Conservation (phyloP, 768 basidiomycete species). For the Panaeolus cyanescens region DNA sequence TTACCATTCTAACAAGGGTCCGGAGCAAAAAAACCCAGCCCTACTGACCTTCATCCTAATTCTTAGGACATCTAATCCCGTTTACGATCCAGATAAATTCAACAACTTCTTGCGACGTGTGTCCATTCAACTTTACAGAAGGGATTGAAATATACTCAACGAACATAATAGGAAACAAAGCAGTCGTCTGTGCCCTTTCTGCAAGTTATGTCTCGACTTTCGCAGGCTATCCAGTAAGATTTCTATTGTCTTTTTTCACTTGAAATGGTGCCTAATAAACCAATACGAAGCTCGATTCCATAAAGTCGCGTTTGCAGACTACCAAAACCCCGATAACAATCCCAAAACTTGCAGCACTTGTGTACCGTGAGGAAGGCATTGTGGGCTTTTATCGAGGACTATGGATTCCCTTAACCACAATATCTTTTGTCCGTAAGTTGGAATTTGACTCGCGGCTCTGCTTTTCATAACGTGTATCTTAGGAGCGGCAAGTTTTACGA, state of each 20-base stretch:
- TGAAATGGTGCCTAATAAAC: not conserved
- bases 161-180: conserved; percentile 66
- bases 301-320: conserved; percentile 93
- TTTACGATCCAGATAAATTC: conserved; percentile 62
- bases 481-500: conserved; percentile 92
- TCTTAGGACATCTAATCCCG: conserved; percentile 56
- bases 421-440: conserved; percentile 91
- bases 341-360: conserved; percentile 65
- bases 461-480: conserved; percentile 8
- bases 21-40: too few relatives aligned
- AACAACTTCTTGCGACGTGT: conserved; percentile 71
- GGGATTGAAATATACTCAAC: conserved; percentile 12
- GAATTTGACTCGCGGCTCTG: conserved; percentile 5
- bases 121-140: conserved; percentile 16
- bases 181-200: conserved; percentile 86
- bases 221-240: conserved; percentile 79
- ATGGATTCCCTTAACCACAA: conserved; percentile 92
- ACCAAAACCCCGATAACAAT: conserved; percentile 76
- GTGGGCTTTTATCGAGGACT: conserved; percentile 89
- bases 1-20: too few relatives aligned
- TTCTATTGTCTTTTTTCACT: not conserved
- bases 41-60: not conserved
- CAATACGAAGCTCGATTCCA: conserved; percentile 73
- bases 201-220: conserved; percentile 93
- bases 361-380: conserved; percentile 85